Evolutionary conservation across 2,329 filamentous ascomycete genomes (phyloP), one percentile per base, ranked within the genome.

Genomic region (Aspergillus clavatus): DNA sequence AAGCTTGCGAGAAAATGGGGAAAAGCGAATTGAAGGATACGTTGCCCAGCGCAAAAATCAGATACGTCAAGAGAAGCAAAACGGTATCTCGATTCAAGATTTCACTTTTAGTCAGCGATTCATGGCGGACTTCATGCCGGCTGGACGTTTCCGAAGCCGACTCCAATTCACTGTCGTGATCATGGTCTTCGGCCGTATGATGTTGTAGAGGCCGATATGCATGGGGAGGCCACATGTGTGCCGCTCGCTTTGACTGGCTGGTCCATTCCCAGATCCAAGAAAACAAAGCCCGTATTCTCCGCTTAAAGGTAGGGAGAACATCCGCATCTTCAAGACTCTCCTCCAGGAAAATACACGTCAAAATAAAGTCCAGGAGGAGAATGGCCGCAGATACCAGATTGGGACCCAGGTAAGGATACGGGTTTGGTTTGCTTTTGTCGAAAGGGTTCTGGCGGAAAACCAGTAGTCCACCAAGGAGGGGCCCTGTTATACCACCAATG

Each of bases 11-110:
- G 58, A 97, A 98, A 43, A 97, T 91, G 1, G 93, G 93, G 59
- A 94, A 98, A 0, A 98, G 74, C 14, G 88, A 91, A 68, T 95
- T 96, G 77, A 90, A 98, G 3, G 89, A 89, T 54, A 96, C 89
- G 66, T 97, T 97, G 49, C 87, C 84, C 4, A 98, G 77, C 60
- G 96, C 90, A 62, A 97, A 98, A 40, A 97, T 84, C 35, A 96
- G 80, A 61, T 95, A 97, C 0, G 90, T 94, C 42, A 81, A 65
- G 5, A 98, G 78, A 0, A 98, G 78, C 2, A 94, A 73, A 10
- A 96, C 65, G 0, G 89, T 95, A 47, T 93, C 89, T 46, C 83
- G 78, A 59, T 87, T 95, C 40, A 91, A 76, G 1, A 95, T 69
- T 40, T 81, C 74, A 28, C 78, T 78, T 19, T 70, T 72, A 1